phyloP scores from a whole-genome alignment of 768 basidiomycete genomes.

The Agaricus subrufescens region DNA sequence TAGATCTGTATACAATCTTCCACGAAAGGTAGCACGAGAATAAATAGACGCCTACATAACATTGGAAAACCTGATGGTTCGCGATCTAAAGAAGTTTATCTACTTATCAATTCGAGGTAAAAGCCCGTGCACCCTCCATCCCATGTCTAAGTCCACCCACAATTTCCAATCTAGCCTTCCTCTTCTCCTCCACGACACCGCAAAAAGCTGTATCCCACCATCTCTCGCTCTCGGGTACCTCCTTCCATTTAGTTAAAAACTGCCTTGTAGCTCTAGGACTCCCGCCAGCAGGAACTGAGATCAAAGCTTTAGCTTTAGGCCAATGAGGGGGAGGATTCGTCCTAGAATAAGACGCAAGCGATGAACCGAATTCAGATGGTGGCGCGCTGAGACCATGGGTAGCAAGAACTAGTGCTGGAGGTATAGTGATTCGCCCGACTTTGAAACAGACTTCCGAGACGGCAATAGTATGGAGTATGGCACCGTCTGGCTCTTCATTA shows the following conservation, averaged over 20 bases:
- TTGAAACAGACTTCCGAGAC: conserved; percentile 69
- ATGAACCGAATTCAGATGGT: conserved; percentile 14
- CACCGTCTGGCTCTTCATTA: conserved; percentile 46
- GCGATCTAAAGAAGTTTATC: too few relatives aligned
- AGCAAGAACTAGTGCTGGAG: conserved; percentile 59
- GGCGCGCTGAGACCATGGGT: conserved; percentile 49
- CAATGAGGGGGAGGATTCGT: conserved; percentile 47
- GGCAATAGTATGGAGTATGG: conserved; percentile 55
- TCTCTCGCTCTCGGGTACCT: conserved; percentile 49
- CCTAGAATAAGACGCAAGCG: conserved; percentile 25
- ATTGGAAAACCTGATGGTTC: too few relatives aligned
- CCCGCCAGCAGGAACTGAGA: conserved; percentile 29
- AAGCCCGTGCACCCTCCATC: conserved; percentile 26
- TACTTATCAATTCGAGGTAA: conserved; percentile 1
- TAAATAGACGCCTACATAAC: too few relatives aligned
- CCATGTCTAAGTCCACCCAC: conserved; percentile 31
- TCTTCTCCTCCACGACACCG: conserved; percentile 38
- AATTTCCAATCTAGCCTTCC: conserved; percentile 26
- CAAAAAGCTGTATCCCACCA: conserved; percentile 69
- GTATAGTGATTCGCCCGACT: conserved; percentile 65
- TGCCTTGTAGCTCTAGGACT: conserved; percentile 33
- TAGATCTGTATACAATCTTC: too few relatives aligned
- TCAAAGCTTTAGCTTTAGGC: conserved; percentile 32
- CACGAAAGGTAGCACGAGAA: too few relatives aligned
- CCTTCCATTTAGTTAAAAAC: conserved; percentile 57